These are phyloP conservation scores for Phragmites australis DNA, from an alignment of 176 grass and related monocot species.

Conservation along the genomic window DNA sequence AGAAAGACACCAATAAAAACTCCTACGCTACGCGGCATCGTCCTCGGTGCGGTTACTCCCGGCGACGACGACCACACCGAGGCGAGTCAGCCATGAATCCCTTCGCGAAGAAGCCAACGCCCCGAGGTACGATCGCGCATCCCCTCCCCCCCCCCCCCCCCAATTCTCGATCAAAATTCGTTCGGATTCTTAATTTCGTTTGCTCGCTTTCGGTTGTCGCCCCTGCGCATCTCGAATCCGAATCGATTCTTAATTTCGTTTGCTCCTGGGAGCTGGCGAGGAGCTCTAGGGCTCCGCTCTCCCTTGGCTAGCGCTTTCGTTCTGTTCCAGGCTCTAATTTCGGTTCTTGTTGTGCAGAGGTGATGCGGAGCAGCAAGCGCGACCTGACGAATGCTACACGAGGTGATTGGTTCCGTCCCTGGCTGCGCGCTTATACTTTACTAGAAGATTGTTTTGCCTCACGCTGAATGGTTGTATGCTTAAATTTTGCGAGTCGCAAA, in stretches of 20 bases:
- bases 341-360: constrained; percentile 58
- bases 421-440: not conserved
- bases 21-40: constrained; percentile 21
- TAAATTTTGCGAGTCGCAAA: not conserved
- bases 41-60: constrained; percentile 15
- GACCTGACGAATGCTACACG: constrained; percentile 80
- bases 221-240: not conserved
- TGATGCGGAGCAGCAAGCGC: constrained; percentile 84
- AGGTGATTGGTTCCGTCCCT: constrained; percentile 46
- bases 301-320: not conserved
- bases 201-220: not conserved
- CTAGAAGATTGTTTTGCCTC: not conserved
- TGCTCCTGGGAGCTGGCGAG: not conserved
- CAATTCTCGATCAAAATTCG: constrained; percentile 4
- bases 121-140: constrained; percentile 52
- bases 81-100: constrained; percentile 59
- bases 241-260: not conserved
- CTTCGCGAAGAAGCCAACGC: constrained; percentile 84
- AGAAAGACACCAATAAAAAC: not conserved
- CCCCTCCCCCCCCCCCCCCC: not conserved
- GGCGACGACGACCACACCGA: constrained; percentile 15
- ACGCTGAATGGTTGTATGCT: not conserved
- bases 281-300: not conserved
- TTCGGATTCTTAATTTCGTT: too few relatives aligned
- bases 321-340: constrained; percentile 26